A percentile compares a stretch with the other conserved stretches of the same genome.
phyloP scores from a whole-genome alignment of 2,329 filamentous ascomycete genomes.

The Calonectria ilicicola region DNA sequence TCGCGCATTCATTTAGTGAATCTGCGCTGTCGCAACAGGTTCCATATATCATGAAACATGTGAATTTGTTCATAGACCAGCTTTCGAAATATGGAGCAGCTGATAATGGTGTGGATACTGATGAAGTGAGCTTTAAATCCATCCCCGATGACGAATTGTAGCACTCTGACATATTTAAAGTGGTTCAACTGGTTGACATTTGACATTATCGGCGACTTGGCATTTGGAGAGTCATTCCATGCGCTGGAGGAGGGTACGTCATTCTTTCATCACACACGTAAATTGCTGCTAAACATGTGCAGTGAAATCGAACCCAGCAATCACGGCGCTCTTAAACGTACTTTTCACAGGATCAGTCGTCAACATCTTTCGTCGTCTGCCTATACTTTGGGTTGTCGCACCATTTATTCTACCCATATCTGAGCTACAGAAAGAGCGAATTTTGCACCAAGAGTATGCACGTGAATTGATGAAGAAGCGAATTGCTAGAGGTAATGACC shows the following conservation, averaged over 20 bases:
- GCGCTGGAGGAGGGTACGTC: not conserved
- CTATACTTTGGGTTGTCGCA: not conserved
- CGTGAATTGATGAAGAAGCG: not conserved
- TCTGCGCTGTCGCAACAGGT: conserved; percentile 3
- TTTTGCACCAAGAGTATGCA: not conserved
- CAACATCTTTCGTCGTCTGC: conserved; percentile 5
- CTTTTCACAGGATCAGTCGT: not conserved
- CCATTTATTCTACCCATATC: conserved; percentile 1
- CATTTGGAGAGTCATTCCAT: conserved; percentile 14
- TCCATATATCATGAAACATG: not conserved
- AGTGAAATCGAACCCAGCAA: conserved; percentile 7
- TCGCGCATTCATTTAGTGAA: conserved; percentile 11
- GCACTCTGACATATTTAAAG: not conserved
- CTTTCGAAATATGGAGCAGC: not conserved
- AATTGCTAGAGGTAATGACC: conserved; percentile 2
- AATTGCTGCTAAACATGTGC: not conserved
- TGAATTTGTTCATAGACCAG: conserved; percentile 7
- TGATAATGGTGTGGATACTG: not conserved
- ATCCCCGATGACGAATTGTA: too few relatives aligned
- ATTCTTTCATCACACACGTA: too few relatives aligned
- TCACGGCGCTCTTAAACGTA: conserved; percentile 3
- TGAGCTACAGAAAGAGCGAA: conserved; percentile 4
- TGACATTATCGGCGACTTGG: conserved; percentile 13
- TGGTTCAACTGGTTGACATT: conserved; percentile 15
- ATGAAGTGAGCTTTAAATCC: not conserved